A percentile compares a stretch with the other conserved stretches of the same genome.
These are phyloP conservation scores for Berberis thunbergii DNA, from an alignment of 164 flowering plant genomes.

Conservation along the genomic window DNA sequence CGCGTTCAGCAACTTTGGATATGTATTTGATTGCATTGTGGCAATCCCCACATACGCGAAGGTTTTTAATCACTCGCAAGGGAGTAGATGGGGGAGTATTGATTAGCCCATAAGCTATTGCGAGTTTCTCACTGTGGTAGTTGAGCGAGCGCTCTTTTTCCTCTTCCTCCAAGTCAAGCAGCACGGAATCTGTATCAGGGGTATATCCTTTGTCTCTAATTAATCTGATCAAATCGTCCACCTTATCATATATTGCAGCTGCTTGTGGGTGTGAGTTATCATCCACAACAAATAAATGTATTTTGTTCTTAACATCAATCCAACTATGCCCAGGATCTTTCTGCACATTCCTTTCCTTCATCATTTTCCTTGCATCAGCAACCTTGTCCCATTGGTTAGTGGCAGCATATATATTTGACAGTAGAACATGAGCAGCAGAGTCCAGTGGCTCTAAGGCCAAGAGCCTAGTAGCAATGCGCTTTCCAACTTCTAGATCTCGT, in stretches of 20 bases:
- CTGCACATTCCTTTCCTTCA: constrained; percentile 38
- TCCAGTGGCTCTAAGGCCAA: constrained; percentile 44
- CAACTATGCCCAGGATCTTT: constrained; percentile 75
- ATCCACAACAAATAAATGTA: constrained; percentile 49
- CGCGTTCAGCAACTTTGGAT: constrained; percentile 29
- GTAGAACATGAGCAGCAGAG: constrained; percentile 46
- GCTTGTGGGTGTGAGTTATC: constrained; percentile 44
- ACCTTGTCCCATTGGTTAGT: constrained; percentile 43
- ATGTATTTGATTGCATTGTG: constrained; percentile 39
- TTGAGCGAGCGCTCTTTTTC: constrained; percentile 39
- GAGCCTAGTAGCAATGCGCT: constrained; percentile 33
- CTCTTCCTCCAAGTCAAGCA: constrained; percentile 42
- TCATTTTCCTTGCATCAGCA: constrained; percentile 32
- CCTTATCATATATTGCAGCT: constrained; percentile 29
- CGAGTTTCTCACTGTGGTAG: constrained; percentile 50
- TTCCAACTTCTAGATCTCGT: constrained; percentile 33
- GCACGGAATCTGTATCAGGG: constrained; percentile 34
- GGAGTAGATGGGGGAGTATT: constrained; percentile 25
- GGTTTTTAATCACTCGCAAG: constrained; percentile 40
- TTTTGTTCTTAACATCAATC: constrained; percentile 48
- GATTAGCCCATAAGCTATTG: constrained; percentile 35
- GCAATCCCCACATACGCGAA: constrained; percentile 45
- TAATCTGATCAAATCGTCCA: constrained; percentile 29
- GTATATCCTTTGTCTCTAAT: constrained; percentile 38
- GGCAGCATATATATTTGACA: constrained; percentile 57